A percentile compares a stretch with the other conserved stretches of the same genome.
phyloP scores from a whole-genome alignment of 176 grass and related monocot genomes.

The Poa pratensis region DNA sequence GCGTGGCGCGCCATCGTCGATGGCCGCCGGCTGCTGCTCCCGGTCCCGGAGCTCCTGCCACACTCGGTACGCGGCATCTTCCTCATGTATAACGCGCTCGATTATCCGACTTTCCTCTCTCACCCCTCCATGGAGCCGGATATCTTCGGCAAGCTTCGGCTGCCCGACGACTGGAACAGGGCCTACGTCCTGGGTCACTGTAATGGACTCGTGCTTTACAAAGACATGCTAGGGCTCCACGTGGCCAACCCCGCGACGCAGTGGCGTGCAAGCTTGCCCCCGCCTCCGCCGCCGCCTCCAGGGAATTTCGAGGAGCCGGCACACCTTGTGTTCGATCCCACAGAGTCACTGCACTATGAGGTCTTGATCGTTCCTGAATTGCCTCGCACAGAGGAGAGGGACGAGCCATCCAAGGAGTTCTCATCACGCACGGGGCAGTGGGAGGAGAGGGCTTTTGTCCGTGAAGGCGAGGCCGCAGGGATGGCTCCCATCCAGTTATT shows the following conservation, averaged over 20 bases:
- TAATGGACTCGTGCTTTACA: no score
- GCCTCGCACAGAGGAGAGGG: background rate
- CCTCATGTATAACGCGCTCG: background rate
- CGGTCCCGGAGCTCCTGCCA: background rate
- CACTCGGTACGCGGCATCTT: constrained; percentile 22
- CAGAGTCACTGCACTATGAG: constrained; percentile 4
- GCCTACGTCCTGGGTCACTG: no score
- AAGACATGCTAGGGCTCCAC: no score
- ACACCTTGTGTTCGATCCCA: constrained; percentile 12
- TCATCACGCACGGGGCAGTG: constrained; percentile 12
- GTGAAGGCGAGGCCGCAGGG: background rate
- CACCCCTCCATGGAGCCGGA: no score
- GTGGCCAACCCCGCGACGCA: no score
- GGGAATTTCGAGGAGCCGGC: background rate
- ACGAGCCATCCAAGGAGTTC: background rate
- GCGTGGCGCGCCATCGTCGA: constrained; percentile 15
- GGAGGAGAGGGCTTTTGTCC: constrained; percentile 1
- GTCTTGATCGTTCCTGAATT: background rate
- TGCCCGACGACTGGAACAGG: no score
- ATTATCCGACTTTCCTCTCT: background rate
- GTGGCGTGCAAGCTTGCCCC: background rate
- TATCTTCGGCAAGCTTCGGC: no score
- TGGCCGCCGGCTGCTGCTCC: constrained; percentile 2
- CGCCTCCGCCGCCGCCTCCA: background rate
- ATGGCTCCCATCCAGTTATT: background rate